Base-by-base conservation (phyloP, 495 filamentous ascomycete genomes). In the Hyaloscypha variabilis region DNA sequence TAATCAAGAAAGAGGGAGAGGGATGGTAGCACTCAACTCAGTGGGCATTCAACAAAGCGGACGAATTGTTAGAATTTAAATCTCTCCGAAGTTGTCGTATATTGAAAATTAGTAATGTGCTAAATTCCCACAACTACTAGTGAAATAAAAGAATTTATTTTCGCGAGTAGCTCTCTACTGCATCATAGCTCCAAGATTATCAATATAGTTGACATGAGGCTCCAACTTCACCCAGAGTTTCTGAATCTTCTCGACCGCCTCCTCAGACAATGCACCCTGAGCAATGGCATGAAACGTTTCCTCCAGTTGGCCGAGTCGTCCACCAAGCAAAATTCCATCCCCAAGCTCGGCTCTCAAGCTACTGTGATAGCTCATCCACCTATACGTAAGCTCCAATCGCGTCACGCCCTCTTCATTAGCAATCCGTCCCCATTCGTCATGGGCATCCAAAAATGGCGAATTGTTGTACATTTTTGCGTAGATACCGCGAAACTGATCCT, bases 311-410 rank as follows among this genome's bases (percentile, higher is more conserved):
- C 70, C 56, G 1, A 69, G n/a, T 49, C 65, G 79, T 0, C 82
- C 79, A 0, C 86, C 87, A 36, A 87, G 49, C 23, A 88, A 76
- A 4, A 88, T 62, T 1, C 72, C 83, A 75, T 90, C 86, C 0
- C 82, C 83, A 30, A 65, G 21, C 29, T 81, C 79, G 1, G 71
- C 75, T 0, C 76, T 78, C 50, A 89, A 68, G 10, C 67, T 70
- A 6, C 81, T 84, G 65, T 89, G 76, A 67, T 82, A 83, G 24
- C 77, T 71, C 4, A 86, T 70, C 86, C 86, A 89, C 17, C 86
- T 74, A 69, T 83, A 81, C 17, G 83, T 83, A 30, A 88, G 70
- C 52, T 83, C 82, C 10, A 80, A 77, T 66, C 83, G 80, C 24
- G 72, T 61, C 19, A 81, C 66, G 0, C 83, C 83, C n/a, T 73